A percentile compares a stretch with the other conserved stretches of the same genome.
These are phyloP conservation scores for Helicocarpus griseus DNA, from an alignment of 2,329 filamentous ascomycete species.

Conservation along the genomic window DNA sequence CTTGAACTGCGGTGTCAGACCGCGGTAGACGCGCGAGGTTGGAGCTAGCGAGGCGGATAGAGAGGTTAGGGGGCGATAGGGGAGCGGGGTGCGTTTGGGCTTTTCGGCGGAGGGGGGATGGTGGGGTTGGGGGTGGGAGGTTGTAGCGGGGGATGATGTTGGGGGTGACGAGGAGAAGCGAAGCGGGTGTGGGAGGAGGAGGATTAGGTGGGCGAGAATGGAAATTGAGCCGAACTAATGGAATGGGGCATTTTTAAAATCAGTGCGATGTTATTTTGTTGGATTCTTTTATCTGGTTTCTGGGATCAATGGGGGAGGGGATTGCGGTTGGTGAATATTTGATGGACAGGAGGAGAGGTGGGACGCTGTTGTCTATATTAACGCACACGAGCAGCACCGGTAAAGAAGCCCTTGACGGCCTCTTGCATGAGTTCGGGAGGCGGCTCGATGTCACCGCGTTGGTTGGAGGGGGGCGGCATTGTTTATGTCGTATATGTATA, in stretches of 20 bases:
- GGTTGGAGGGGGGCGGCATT: conserved; percentile 35
- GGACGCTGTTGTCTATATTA: not conserved
- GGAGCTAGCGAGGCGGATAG: conserved; percentile 41
- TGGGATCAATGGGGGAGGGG: not conserved
- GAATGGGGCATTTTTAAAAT: not conserved
- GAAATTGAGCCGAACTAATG: conserved; percentile 36
- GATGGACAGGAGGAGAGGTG: no score
- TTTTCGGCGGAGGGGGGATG: no score
- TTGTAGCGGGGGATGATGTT: conserved; percentile 21
- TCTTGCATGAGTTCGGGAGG: conserved; percentile 33
- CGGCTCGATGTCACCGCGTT: conserved; percentile 31
- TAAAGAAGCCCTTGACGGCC: conserved; percentile 33
- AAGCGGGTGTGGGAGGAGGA: conserved; percentile 34
- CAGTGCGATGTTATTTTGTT: not conserved
- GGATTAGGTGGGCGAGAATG: conserved; percentile 37
- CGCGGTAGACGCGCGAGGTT: conserved; percentile 34
- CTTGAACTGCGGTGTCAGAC: conserved; percentile 41
- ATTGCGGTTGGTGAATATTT: no score
- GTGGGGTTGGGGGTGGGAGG: conserved; percentile 19
- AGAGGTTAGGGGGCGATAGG: conserved; percentile 36
- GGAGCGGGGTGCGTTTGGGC: conserved; percentile 21
- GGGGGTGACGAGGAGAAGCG: conserved; percentile 28
- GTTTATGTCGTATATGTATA: conserved; percentile 5
- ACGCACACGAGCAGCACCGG: conserved; percentile 34
- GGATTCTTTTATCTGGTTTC: not conserved